Conservation (phyloP, 768 basidiomycete species). For the Tricholoma sp. region DNA sequence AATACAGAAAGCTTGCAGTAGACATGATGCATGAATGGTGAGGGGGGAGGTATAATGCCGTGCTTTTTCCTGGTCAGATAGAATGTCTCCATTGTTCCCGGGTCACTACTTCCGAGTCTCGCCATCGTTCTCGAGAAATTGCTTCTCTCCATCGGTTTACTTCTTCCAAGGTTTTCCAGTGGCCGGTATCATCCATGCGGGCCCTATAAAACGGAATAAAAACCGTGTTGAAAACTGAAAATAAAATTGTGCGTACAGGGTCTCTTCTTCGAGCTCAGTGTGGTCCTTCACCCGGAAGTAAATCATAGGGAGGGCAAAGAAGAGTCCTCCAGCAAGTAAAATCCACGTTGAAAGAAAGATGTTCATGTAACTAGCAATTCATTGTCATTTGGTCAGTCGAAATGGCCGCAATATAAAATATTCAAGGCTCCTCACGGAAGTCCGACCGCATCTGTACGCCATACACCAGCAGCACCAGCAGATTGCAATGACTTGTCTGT, state of each 20-base stretch:
- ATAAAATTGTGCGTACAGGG: conserved; percentile 34
- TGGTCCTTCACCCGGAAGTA: conserved; percentile 62
- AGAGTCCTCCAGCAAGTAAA: conserved; percentile 58
- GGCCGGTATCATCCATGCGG: conserved; percentile 15
- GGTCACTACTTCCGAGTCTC: not conserved
- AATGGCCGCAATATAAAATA: not conserved
- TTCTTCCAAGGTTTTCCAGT: not conserved
- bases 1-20: not conserved
- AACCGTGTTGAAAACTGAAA: not conserved
- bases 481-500: conserved; percentile 73
- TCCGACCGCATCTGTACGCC: conserved; percentile 62
- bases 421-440: conserved; percentile 45
- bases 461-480: conserved; percentile 69
- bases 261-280: conserved; percentile 47
- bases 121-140: no score
- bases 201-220: conserved; percentile 20
- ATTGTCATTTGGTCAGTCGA: not conserved
- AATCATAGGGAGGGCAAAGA: conserved; percentile 73
- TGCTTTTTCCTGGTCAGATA: not conserved
- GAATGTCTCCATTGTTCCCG: not conserved
- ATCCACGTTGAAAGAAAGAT: conserved; percentile 73
- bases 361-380: conserved; percentile 49
- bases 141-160: no score
- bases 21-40: not conserved
- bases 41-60: not conserved